Conservation (phyloP, 306 rosid genomes). For the Astragalus glycyphyllos region DNA sequence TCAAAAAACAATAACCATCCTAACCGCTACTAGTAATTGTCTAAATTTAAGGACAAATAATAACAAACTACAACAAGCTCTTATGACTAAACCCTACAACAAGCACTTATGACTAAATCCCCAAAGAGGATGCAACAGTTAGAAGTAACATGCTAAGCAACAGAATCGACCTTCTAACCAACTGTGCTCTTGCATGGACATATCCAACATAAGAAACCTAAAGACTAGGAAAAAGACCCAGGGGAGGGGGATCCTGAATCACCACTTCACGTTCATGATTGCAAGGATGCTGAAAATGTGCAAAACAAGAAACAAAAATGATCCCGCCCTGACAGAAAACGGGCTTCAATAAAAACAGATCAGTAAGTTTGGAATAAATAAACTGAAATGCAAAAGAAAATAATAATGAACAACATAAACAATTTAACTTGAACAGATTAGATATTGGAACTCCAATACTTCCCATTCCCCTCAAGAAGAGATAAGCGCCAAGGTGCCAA, state of each 20-base stretch:
- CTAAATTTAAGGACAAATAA: constrained; percentile 35
- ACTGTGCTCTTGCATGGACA: constrained; percentile 25
- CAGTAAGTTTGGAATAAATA: constrained; percentile 38
- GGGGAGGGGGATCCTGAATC: constrained; percentile 21
- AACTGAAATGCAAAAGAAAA: constrained; percentile 48
- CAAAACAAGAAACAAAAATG: neutral
- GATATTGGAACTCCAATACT: constrained; percentile 56
- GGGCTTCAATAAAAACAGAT: constrained; percentile 41
- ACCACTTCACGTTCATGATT: constrained; percentile 37
- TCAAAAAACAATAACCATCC: constrained; percentile 56
- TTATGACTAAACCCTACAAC: constrained; percentile 33
- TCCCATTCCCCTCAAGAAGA: constrained; percentile 53
- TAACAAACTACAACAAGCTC: constrained; percentile 45
- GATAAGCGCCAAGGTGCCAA: constrained; percentile 56
- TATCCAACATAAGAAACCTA: constrained; percentile 18
- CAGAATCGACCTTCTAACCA: constrained; percentile 31
- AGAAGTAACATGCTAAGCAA: constrained; percentile 21
- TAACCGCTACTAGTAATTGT: constrained; percentile 30
- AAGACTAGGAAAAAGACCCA: neutral
- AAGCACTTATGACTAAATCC: constrained; percentile 35
- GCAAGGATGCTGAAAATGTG: constrained; percentile 25
- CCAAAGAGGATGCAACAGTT: constrained; percentile 37
- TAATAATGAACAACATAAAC: constrained; percentile 41
- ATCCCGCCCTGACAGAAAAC: constrained; percentile 44
- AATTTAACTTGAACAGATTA: constrained; percentile 40